Conservation (phyloP, 2,329 filamentous ascomycete species). For the Alternaria viburni region DNA sequence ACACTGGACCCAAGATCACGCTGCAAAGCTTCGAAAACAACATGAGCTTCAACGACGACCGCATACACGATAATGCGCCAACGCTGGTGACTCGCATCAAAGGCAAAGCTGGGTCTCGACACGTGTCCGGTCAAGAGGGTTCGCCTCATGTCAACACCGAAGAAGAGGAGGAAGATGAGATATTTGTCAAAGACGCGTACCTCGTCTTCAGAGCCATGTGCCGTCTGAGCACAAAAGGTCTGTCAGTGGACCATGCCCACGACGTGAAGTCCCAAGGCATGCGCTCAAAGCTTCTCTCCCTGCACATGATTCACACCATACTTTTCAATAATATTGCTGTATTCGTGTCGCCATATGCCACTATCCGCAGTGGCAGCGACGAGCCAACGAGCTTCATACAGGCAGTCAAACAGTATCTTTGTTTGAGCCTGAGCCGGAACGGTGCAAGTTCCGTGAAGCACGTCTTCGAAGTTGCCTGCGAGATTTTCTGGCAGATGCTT, state of each 20-base stretch:
- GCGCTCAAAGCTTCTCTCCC: constrained; percentile 93
- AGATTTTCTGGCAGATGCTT: constrained; percentile 98
- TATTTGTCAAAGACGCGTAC: constrained; percentile 96
- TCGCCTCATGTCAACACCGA: constrained; percentile 62
- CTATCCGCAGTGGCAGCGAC: constrained; percentile 89
- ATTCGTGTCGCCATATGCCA: constrained; percentile 90
- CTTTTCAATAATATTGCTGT: constrained; percentile 92
- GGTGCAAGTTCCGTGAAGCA: constrained; percentile 89
- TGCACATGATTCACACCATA: constrained; percentile 93
- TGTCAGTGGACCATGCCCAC: constrained; percentile 88
- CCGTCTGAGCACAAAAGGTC: constrained; percentile 91
- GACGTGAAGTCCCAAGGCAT: constrained; percentile 94
- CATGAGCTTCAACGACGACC: constrained; percentile 69
- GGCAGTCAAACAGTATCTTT: constrained; percentile 95
- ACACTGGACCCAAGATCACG: constrained; percentile 65
- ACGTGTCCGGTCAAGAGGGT: constrained; percentile 53
- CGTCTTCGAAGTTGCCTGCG: constrained; percentile 94
- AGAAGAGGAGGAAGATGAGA: constrained; percentile 83
- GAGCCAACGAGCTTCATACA: constrained; percentile 90
- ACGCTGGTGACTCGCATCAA: constrained; percentile 70
- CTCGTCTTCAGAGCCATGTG: constrained; percentile 97
- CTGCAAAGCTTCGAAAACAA: constrained; percentile 72
- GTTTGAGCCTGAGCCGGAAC: constrained; percentile 91
- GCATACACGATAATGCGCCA: constrained; percentile 70
- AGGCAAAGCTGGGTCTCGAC: constrained; percentile 50